phyloP scores from a whole-genome alignment of 2,329 filamentous ascomycete genomes.

The Ophioceras dolichostomum region DNA sequence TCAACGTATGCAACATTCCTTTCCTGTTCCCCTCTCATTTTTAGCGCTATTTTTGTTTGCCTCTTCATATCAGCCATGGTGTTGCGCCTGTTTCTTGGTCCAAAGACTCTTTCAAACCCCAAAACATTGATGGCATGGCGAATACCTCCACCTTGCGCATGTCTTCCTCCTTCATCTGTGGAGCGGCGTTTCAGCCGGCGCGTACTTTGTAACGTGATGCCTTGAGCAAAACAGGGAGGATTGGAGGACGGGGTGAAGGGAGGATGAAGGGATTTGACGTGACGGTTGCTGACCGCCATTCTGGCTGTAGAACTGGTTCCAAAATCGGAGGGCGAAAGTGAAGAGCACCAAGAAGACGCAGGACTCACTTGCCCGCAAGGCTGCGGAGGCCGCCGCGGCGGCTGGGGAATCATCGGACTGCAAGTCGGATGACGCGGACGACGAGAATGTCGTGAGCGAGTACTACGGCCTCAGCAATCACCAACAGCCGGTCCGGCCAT shows the following conservation, averaged over 20 bases:
- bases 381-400: constrained; percentile 19
- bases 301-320: constrained; percentile 50
- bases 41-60: constrained; percentile 5
- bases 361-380: constrained; percentile 32
- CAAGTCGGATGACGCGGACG: constrained; percentile 15
- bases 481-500: constrained; percentile 20
- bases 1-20: constrained; percentile 36
- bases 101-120: no score
- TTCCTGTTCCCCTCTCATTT: neutral
- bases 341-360: constrained; percentile 50
- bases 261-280: no score
- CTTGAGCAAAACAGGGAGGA: no score
- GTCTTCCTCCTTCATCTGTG: no score
- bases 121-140: no score
- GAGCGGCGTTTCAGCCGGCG: no score
- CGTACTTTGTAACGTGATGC: no score
- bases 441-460: constrained; percentile 15
- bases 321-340: constrained; percentile 52
- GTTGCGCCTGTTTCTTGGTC: no score
- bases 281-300: constrained; percentile 15
- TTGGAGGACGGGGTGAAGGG: no score
- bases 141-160: no score
- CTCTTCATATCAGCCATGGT: no score
- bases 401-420: constrained; percentile 15
- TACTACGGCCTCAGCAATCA: constrained; percentile 18